Evolutionary conservation across 768 basidiomycete genomes (phyloP).

Genomic region (Paxillus involutus): DNA sequence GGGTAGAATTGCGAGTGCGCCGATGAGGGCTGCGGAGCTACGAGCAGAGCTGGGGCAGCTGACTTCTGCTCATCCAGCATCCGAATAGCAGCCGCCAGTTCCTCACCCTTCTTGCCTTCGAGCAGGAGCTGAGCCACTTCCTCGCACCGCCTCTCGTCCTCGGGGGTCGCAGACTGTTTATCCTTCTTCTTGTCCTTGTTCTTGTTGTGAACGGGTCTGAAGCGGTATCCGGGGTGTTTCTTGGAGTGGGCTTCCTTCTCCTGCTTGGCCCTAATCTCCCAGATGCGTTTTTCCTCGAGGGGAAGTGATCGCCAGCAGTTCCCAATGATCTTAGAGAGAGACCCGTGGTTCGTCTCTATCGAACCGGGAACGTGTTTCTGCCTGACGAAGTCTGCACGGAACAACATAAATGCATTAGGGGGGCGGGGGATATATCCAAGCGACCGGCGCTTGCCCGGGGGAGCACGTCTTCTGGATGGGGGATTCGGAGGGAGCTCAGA

Average conservation of each 20-base stretch:
- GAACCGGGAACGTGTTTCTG: slow-evolving; percentile 52
- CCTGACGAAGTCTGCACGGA: slow-evolving; percentile 36
- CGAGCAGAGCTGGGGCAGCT: not conserved
- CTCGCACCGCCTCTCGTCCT: slow-evolving; percentile 38
- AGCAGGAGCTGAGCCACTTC: slow-evolving; percentile 64
- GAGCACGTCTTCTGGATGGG: slow-evolving; percentile 45
- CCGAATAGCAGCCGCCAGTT: slow-evolving; percentile 62
- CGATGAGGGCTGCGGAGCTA: not conserved
- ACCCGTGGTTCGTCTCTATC: slow-evolving; percentile 50
- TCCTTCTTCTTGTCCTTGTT: slow-evolving; percentile 44
- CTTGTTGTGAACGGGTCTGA: slow-evolving; percentile 46
- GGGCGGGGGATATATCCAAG: slow-evolving; percentile 39
- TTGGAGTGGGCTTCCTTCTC: slow-evolving; percentile 73
- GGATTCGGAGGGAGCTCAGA: slow-evolving; percentile 41
- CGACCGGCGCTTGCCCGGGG: slow-evolving; percentile 63
- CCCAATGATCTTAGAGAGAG: slow-evolving; percentile 50
- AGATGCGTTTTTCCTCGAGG: slow-evolving; percentile 65
- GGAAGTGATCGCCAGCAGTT: slow-evolving; percentile 70
- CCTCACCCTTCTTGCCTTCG: slow-evolving; percentile 69
- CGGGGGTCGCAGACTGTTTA: slow-evolving; percentile 13
- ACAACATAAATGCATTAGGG: slow-evolving; percentile 37
- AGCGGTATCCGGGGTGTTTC: slow-evolving; percentile 64
- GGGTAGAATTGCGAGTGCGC: slow-evolving; percentile 27
- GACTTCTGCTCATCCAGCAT: slow-evolving; percentile 39
- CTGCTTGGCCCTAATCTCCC: slow-evolving; percentile 72